Percentiles rank a stretch among this genome's conserved stretches.
Evolutionary conservation across 305 asterid genomes (phyloP).

Genomic region (Ruellia speciosa): DNA sequence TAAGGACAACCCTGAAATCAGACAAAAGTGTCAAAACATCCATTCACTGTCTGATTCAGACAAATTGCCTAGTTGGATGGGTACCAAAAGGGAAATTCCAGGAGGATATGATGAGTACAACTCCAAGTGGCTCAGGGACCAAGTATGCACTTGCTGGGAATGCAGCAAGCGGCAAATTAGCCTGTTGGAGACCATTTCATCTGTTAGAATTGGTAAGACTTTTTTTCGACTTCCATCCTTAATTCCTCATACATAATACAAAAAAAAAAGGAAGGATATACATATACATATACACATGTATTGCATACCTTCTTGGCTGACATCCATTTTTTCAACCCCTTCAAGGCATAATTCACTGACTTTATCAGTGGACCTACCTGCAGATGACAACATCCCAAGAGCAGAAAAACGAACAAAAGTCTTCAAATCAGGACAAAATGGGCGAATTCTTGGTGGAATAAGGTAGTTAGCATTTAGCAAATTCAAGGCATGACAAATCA

Average conservation of each 20-base stretch:
- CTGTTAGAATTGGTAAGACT: too few species aligned
- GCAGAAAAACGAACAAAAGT: too few species aligned
- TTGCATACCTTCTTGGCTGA: constrained; percentile 38
- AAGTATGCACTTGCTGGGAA: constrained; percentile 58
- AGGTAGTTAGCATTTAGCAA: too few species aligned
- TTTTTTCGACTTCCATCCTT: too few species aligned
- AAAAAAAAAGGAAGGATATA: neutral
- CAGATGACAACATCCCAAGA: too few species aligned
- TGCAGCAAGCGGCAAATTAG: constrained; percentile 52
- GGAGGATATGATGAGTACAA: constrained; percentile 57
- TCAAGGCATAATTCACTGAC: constrained; percentile 44
- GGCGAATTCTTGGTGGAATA: too few species aligned
- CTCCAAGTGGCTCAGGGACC: constrained; percentile 84
- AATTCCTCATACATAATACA: too few species aligned
- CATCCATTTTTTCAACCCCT: constrained; percentile 59
- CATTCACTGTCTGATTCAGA: too few species aligned
- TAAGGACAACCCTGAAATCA: constrained; percentile 49
- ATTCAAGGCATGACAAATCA: neutral
- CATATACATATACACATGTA: too few species aligned
- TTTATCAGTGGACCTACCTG: constrained; percentile 62
- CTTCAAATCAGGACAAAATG: too few species aligned
- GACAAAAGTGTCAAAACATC: too few species aligned
- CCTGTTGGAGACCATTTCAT: constrained; percentile 53
- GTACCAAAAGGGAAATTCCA: constrained; percentile 73
- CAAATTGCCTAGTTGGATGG: too few species aligned